Evolutionary conservation across 495 filamentous ascomycete genomes (phyloP), one percentile per base, ranked within the genome.

Genomic region (Penicillium roqueforti): DNA sequence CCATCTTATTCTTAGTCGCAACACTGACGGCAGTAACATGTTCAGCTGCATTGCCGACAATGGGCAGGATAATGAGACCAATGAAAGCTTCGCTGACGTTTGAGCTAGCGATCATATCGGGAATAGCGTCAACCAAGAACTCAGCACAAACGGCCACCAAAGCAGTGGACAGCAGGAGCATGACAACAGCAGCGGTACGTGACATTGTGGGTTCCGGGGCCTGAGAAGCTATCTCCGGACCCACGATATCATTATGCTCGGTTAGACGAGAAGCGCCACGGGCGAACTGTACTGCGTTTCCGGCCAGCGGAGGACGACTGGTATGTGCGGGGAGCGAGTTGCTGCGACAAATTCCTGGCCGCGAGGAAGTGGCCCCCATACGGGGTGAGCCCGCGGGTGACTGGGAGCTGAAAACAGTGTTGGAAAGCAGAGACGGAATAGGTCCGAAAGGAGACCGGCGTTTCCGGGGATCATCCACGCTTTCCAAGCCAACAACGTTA

Each of bases 1-100:
- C 91, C 91, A 96, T 95, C 76, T 96, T 96, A 73, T 96, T 95
- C 77, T 95, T 96, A 57, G 81, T 80, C 6, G 91, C 91, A 7
- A 95, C 90, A 23, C 83, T 88, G 34, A 96, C 87, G 1, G 91
- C 89, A 1, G 90, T 95, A 6, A 93, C 87, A 75, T 96, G 91
- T 74, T 96, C 91, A 0, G 91, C 91, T 1, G 91, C 91, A 59
- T 96, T 96, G 51, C 91, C 89, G 10, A 96, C 89, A 55, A 96
- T 91, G 19, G 91, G 91, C 2, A 95, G 71, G 57, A 95, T 85
- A 65, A 96, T 95, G 4, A 96, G 74, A 49, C 91, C 90, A 60
- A 95, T 87, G 60, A 96, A 95, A 7, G 87, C 83, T 63, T 92
- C 81, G 58, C 83, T 86, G 47, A 95, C 70, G 22, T 72, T 69